These are phyloP conservation scores for Aspergillus wentii DNA, from an alignment of 495 filamentous ascomycete genomes.

Conservation along the genomic window DNA sequence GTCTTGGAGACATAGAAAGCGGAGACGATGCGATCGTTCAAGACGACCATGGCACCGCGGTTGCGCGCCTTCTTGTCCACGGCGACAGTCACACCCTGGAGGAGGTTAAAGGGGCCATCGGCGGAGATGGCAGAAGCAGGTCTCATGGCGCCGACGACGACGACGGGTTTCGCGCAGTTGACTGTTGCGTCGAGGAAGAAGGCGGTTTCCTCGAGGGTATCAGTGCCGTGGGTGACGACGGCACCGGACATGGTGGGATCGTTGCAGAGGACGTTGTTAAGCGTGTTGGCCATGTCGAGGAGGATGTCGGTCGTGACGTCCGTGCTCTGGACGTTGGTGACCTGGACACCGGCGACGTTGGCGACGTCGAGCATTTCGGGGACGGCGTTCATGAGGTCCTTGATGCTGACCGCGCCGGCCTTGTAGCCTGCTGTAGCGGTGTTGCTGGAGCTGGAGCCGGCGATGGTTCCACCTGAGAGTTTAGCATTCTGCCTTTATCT, in stretches of 20 bases:
- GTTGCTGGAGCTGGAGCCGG: slow-evolving; percentile 32
- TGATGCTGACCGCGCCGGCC: slow-evolving; percentile 37
- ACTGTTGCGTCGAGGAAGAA: slow-evolving; percentile 47
- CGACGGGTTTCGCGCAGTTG: slow-evolving; percentile 42
- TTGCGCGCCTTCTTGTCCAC: slow-evolving; percentile 22
- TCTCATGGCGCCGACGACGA: slow-evolving; percentile 46
- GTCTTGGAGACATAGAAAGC: slow-evolving; percentile 48
- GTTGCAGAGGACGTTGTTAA: slow-evolving; percentile 36
- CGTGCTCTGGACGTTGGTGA: slow-evolving; percentile 32
- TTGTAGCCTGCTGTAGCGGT: slow-evolving; percentile 45
- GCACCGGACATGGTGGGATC: slow-evolving; percentile 39
- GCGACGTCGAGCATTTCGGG: slow-evolving; percentile 39
- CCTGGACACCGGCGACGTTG: slow-evolving; percentile 44
- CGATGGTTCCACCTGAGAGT: slow-evolving; percentile 46
- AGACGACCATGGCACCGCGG: slow-evolving; percentile 42
- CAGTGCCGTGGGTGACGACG: slow-evolving; percentile 48
- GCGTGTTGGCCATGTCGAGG: slow-evolving; percentile 33
- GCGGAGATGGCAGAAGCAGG: slow-evolving; percentile 46
- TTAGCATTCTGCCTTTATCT: neutral
- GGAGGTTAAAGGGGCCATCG: slow-evolving; percentile 46
- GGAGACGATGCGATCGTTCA: slow-evolving; percentile 46
- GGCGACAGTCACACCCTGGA: slow-evolving; percentile 44
- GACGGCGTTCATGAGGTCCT: slow-evolving; percentile 33
- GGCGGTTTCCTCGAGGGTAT: slow-evolving; percentile 46
- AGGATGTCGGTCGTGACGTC: slow-evolving; percentile 38